Evolutionary conservation across 2,329 filamentous ascomycete species (phyloP).

Genomic region (Alternaria triticina): DNA sequence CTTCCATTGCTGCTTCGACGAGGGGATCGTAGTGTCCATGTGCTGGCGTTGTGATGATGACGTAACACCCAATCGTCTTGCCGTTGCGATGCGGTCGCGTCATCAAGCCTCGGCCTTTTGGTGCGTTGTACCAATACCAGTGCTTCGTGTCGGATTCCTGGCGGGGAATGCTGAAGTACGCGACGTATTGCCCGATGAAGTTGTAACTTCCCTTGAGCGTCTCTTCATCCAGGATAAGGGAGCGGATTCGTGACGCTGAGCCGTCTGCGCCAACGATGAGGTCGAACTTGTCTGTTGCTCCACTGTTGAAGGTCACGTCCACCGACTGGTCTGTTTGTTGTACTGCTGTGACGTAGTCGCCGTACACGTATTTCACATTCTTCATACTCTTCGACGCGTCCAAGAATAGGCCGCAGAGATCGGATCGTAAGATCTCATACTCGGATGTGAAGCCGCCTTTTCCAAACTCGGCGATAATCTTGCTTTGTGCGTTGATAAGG

Average conservation of each 20-base stretch:
- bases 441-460: constrained; percentile 38
- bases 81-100: constrained; percentile 34
- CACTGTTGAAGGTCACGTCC: constrained; percentile 30
- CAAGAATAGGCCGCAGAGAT: constrained; percentile 45
- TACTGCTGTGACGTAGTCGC: constrained; percentile 21
- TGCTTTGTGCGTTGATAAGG: constrained; percentile 39
- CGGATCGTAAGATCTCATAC: constrained; percentile 42
- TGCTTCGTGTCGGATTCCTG: constrained; percentile 23
- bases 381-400: constrained; percentile 11
- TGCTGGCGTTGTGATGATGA: constrained; percentile 28
- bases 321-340: constrained; percentile 27
- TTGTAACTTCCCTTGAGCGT: constrained; percentile 22
- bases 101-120: constrained; percentile 29
- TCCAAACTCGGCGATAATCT: constrained; percentile 26
- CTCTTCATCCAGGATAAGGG: constrained; percentile 32
- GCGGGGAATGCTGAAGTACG: constrained; percentile 40
- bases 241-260: constrained; percentile 29
- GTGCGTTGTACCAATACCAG: constrained; percentile 36
- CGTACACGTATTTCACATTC: constrained; percentile 14
- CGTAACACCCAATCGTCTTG: constrained; percentile 33
- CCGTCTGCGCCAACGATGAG: constrained; percentile 41
- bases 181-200: constrained; percentile 35
- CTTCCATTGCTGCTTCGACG: constrained; percentile 25
- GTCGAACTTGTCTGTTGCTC: constrained; percentile 31
- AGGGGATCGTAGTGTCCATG: constrained; percentile 13